Percentiles rank a stretch among this genome's conserved stretches.
phyloP scores from a whole-genome alignment of 2,329 filamentous ascomycete genomes.

The Podosphaera xanthii region DNA sequence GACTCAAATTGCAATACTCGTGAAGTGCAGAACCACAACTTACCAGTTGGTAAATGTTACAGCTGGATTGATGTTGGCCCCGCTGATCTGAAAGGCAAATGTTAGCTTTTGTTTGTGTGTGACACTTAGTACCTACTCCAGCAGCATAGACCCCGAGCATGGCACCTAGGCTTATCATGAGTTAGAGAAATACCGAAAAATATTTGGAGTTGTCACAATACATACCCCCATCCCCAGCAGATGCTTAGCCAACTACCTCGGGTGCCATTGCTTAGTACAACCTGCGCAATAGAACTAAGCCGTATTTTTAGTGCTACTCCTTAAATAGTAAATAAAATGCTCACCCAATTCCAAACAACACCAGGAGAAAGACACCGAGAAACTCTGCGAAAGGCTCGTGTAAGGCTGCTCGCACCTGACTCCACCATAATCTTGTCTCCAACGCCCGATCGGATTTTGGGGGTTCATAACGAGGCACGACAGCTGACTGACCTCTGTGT shows the following conservation, averaged over 20 bases:
- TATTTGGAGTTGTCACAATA: neutral
- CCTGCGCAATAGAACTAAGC: conserved; percentile 35
- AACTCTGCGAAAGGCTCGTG: conserved; percentile 35
- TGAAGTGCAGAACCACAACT: conserved; percentile 1
- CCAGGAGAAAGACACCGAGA: conserved; percentile 42
- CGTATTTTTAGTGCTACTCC: conserved; percentile 1
- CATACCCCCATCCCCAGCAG: conserved; percentile 15
- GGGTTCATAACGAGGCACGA: neutral
- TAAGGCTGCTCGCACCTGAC: conserved; percentile 6
- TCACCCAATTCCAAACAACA: conserved; percentile 46
- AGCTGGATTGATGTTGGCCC: conserved; percentile 47
- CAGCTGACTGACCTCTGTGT: neutral
- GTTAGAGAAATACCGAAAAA: neutral
- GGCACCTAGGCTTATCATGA: conserved; percentile 30
- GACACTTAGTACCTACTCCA: conserved; percentile 20
- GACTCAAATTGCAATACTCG: neutral
- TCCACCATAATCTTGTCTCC: conserved; percentile 8
- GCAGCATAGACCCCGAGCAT: conserved; percentile 46
- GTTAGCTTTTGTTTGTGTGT: conserved; percentile 1
- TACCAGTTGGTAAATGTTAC: conserved; percentile 45
- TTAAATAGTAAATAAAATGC: neutral
- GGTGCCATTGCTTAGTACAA: conserved; percentile 23
- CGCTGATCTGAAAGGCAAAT: conserved; percentile 13
- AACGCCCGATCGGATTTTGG: neutral
- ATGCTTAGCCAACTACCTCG: conserved; percentile 14